Evolutionary conservation across 768 basidiomycete genomes (phyloP).

Genomic region (Suillus subluteus): DNA sequence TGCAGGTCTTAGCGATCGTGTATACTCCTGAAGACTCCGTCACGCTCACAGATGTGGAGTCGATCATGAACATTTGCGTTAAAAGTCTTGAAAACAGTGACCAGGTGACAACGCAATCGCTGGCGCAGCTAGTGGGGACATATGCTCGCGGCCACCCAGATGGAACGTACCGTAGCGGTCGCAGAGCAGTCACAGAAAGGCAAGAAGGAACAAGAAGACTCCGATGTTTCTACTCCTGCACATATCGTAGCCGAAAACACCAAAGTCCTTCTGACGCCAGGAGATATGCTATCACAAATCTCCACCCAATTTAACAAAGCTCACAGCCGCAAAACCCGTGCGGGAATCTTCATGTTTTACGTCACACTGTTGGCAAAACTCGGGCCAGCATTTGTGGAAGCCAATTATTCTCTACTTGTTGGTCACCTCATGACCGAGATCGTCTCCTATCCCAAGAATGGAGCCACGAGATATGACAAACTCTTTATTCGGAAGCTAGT

Average conservation of each 20-base stretch:
- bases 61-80: conserved; percentile 64
- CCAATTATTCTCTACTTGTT: conserved; percentile 79
- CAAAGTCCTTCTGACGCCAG: conserved; percentile 70
- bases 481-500: conserved; percentile 74
- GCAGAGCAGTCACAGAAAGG: conserved; percentile 57
- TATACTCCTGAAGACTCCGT: conserved; percentile 60
- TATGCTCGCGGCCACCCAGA: conserved; percentile 82
- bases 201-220: conserved; percentile 65
- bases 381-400: conserved; percentile 78
- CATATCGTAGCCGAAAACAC: conserved; percentile 53
- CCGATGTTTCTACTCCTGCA: conserved; percentile 53
- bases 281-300: conserved; percentile 83
- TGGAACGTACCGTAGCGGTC: conserved; percentile 52
- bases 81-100: conserved; percentile 83
- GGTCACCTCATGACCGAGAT: conserved; percentile 81
- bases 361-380: conserved; percentile 74
- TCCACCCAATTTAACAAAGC: conserved; percentile 82
- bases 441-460: conserved; percentile 59
- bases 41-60: conserved; percentile 74
- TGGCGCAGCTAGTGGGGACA: conserved; percentile 83
- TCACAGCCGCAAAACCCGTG: conserved; percentile 69
- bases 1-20: conserved; percentile 58
- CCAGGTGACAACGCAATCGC: conserved; percentile 78
- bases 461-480: conserved; percentile 69
- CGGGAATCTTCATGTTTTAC: conserved; percentile 91